Evolutionary conservation across 2,329 filamentous ascomycete species (phyloP).

Genomic region (Emergomyces pasteurianus): DNA sequence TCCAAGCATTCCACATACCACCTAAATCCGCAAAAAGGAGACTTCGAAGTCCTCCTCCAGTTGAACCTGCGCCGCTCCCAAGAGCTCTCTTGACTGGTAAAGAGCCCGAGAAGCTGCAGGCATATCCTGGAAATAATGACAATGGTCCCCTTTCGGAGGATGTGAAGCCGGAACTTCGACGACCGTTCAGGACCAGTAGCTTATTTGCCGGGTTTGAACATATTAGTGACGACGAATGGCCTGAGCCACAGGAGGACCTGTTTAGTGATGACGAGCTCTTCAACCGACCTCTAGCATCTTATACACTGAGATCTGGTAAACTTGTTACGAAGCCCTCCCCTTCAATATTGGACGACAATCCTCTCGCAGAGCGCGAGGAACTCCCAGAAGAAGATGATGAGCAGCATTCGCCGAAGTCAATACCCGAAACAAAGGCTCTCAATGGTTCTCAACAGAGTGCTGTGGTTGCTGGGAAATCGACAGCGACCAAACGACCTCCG

Average conservation of each 20-base stretch:
- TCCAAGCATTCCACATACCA: constrained; percentile 24
- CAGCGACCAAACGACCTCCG: constrained; percentile 11
- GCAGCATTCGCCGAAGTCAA: constrained; percentile 4
- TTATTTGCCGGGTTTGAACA: constrained; percentile 78
- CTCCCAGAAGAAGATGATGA: constrained; percentile 27
- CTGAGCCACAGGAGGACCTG: constrained; percentile 18
- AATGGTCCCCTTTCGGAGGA: constrained; percentile 55
- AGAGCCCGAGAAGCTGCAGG: constrained; percentile 42
- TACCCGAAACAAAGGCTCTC: not conserved
- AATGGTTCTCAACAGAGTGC: constrained; percentile 5
- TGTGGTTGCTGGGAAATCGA: constrained; percentile 7
- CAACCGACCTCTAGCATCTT: constrained; percentile 33
- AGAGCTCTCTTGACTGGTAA: constrained; percentile 12
- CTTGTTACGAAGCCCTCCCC: constrained; percentile 26
- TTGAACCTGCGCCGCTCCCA: constrained; percentile 34
- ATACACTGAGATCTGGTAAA: constrained; percentile 31
- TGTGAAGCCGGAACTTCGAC: constrained; percentile 46
- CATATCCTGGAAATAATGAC: constrained; percentile 70
- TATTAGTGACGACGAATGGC: constrained; percentile 38
- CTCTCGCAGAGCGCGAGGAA: constrained; percentile 28
- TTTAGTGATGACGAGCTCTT: constrained; percentile 35
- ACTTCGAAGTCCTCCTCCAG: constrained; percentile 16
- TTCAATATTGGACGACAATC: constrained; percentile 22
- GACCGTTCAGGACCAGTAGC: constrained; percentile 66
- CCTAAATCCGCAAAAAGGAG: constrained; percentile 22